A percentile compares a stretch with the other conserved stretches of the same genome.
These are phyloP conservation scores for Apiospora marii DNA, from an alignment of 2,329 filamentous ascomycete genomes.

Conservation along the genomic window DNA sequence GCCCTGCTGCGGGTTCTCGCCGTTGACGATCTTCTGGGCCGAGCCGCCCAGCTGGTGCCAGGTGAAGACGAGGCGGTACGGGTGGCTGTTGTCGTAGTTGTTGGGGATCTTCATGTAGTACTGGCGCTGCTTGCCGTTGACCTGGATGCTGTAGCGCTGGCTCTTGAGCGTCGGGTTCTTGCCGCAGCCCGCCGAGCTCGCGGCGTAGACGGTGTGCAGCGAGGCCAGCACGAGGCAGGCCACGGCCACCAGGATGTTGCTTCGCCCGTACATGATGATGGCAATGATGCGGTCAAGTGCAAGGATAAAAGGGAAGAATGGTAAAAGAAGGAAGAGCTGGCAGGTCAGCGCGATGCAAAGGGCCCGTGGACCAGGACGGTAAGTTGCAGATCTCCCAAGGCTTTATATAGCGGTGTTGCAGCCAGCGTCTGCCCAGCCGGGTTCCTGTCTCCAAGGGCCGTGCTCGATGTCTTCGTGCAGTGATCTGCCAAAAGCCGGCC, in stretches of 20 bases:
- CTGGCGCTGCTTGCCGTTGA: conserved; percentile 43
- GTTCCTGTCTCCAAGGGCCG: too few relatives aligned
- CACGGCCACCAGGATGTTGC: conserved; percentile 15
- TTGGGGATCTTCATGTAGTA: conserved; percentile 43
- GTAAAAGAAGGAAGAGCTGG: background rate
- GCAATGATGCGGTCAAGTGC: background rate
- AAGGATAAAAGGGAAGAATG: background rate
- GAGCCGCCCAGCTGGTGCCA: conserved; percentile 47
- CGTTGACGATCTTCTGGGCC: conserved; percentile 41
- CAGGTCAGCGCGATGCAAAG: background rate
- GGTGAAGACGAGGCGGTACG: conserved; percentile 48
- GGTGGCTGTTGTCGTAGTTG: conserved; percentile 45
- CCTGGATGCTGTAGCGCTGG: conserved; percentile 34
- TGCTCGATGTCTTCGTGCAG: background rate
- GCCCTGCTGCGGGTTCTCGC: conserved; percentile 32
- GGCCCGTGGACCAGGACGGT: background rate
- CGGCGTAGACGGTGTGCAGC: conserved; percentile 25
- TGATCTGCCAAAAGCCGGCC: background rate
- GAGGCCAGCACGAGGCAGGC: conserved; percentile 23
- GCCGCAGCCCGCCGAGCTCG: conserved; percentile 36
- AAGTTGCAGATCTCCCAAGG: background rate
- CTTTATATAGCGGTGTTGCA: conserved; percentile 1
- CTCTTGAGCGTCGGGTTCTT: conserved; percentile 34
- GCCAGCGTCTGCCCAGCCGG: background rate
- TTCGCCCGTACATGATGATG: conserved; percentile 20